Evolutionary conservation across 345 rosid genomes (phyloP).

Genomic region (Nasturtium officinale): DNA sequence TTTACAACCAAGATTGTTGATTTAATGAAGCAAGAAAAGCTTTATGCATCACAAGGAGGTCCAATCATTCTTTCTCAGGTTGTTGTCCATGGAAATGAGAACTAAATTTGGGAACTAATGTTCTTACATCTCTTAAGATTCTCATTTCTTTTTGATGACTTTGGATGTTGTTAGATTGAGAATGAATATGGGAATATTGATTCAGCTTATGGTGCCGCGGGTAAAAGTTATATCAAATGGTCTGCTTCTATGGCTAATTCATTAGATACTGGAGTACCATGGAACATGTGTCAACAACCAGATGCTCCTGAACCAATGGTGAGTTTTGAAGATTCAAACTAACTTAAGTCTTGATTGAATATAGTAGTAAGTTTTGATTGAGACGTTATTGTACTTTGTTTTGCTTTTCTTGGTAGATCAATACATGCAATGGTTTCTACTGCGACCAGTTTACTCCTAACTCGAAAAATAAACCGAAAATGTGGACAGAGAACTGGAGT

Average conservation of each 20-base stretch:
- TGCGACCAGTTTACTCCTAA: constrained; percentile 98
- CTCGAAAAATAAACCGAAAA: constrained; percentile 77
- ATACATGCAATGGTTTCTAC: constrained; percentile 96
- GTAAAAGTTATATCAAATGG: constrained; percentile 77
- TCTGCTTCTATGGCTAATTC: constrained; percentile 92
- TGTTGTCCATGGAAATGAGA: not conserved
- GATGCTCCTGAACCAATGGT: constrained; percentile 97
- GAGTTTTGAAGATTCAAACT: constrained; percentile 39
- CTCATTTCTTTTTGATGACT: not conserved
- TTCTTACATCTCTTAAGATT: constrained; percentile 2
- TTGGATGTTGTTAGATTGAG: constrained; percentile 67
- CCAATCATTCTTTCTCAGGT: constrained; percentile 97
- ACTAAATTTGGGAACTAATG: not conserved
- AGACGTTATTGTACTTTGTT: constrained; percentile 14
- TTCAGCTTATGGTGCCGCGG: constrained; percentile 70
- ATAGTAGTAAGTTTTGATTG: constrained; percentile 1
- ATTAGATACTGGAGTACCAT: constrained; percentile 87
- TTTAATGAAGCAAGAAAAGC: constrained; percentile 85
- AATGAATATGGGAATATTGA: constrained; percentile 91
- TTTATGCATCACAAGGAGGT: constrained; percentile 95
- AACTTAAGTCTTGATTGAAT: not conserved
- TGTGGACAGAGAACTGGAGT: constrained; percentile 99
- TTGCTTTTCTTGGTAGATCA: constrained; percentile 59
- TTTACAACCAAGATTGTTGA: constrained; percentile 88
- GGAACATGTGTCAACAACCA: constrained; percentile 97